A percentile compares a stretch with the other conserved stretches of the same genome.
These are phyloP conservation scores for Penicillium ochrochloron DNA, from an alignment of 495 filamentous ascomycete species.

Conservation along the genomic window DNA sequence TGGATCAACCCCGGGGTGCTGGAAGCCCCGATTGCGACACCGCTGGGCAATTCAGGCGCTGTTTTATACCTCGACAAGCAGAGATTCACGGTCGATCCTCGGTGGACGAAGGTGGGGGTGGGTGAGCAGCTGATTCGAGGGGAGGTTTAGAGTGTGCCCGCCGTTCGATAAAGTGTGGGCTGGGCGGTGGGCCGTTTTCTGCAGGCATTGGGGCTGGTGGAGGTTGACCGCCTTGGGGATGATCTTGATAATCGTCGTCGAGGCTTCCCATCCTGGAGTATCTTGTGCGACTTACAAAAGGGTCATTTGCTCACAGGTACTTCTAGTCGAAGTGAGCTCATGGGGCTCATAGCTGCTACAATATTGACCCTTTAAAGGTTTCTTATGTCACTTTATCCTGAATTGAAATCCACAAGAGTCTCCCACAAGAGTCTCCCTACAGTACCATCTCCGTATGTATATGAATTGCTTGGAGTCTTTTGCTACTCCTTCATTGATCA, in stretches of 20 bases:
- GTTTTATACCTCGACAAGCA: neutral
- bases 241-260: too few relatives aligned
- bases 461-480: neutral
- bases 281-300: neutral
- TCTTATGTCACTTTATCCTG: neutral
- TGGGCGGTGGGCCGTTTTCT: conserved; percentile 26
- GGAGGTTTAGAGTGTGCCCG: conserved; percentile 20
- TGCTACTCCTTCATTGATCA: neutral
- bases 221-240: conserved; percentile 27
- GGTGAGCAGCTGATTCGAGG: conserved; percentile 16
- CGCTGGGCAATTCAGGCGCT: conserved; percentile 20
- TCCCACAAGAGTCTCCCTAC: neutral
- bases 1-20: conserved; percentile 36
- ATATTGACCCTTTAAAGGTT: neutral
- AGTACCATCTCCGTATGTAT: neutral
- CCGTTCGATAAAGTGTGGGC: conserved; percentile 16
- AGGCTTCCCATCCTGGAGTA: neutral
- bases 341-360: neutral
- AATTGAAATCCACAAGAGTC: neutral
- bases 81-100: conserved; percentile 11
- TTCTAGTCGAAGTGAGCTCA: neutral
- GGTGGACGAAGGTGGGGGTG: conserved; percentile 3
- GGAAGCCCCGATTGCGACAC: conserved; percentile 36
- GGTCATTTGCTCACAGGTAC: neutral
- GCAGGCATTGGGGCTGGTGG: conserved; percentile 1